phyloP scores from a whole-genome alignment of 2,329 filamentous ascomycete genomes.

The Penicillium sp. region DNA sequence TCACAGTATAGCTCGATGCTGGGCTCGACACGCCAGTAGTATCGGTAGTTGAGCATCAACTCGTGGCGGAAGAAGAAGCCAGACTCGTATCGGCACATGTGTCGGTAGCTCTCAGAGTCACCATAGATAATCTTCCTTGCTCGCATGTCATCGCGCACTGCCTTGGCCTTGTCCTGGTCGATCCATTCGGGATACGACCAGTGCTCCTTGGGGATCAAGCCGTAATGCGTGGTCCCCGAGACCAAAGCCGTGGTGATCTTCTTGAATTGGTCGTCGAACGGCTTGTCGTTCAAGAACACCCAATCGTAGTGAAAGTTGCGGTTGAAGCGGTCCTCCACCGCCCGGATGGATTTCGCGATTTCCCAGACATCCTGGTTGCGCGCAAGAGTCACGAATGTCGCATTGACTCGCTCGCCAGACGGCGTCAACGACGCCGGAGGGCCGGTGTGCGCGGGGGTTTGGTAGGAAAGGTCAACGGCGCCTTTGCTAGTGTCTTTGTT shows the following conservation, averaged over 20 bases:
- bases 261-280: conserved; percentile 90
- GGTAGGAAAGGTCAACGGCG: background rate
- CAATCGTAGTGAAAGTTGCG: conserved; percentile 95
- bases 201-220: conserved; percentile 82
- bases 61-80: conserved; percentile 98
- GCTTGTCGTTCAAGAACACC: conserved; percentile 97
- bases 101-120: conserved; percentile 92
- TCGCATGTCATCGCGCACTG: conserved; percentile 90
- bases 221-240: conserved; percentile 91
- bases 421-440: conserved; percentile 15
- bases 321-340: conserved; percentile 98
- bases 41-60: conserved; percentile 93
- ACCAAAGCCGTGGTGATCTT: conserved; percentile 82
- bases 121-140: conserved; percentile 97
- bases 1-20: conserved; percentile 96
- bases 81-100: conserved; percentile 99
- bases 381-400: conserved; percentile 93
- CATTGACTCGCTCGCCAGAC: conserved; percentile 71
- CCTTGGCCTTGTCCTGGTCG: conserved; percentile 86
- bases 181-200: conserved; percentile 98
- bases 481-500: background rate
- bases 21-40: conserved; percentile 99
- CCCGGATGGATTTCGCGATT: conserved; percentile 89
- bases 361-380: conserved; percentile 95
- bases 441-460: conserved; percentile 5